These are phyloP conservation scores for Sechiopsis laciniata DNA, from an alignment of 306 rosid genomes.

Conservation along the genomic window DNA sequence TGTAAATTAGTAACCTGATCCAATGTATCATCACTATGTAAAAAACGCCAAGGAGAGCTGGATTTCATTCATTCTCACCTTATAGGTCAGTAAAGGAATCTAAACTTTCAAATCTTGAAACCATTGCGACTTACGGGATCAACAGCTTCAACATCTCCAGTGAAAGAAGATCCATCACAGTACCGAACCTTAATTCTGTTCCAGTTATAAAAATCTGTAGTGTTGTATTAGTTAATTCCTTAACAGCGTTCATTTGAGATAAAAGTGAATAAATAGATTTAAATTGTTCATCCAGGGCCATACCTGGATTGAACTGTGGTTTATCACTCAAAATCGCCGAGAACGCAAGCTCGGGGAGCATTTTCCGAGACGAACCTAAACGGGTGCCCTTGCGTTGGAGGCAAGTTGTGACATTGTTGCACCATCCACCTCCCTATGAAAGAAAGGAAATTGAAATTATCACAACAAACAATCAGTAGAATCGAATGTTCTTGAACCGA, in stretches of 20 bases:
- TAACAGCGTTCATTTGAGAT: too few relatives aligned
- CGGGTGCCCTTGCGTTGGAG: constrained; percentile 59
- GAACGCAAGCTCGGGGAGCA: constrained; percentile 57
- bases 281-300: not conserved
- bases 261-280: not conserved
- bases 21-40: constrained; percentile 13
- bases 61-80: constrained; percentile 14
- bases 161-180: constrained; percentile 90
- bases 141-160: constrained; percentile 77
- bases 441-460: not conserved
- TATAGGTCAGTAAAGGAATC: not conserved
- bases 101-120: not conserved
- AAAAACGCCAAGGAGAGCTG: constrained; percentile 12
- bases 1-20: constrained; percentile 66
- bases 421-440: constrained; percentile 95
- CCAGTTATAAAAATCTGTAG: constrained; percentile 82
- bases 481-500: not conserved
- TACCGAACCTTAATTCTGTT: constrained; percentile 79
- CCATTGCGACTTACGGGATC: constrained; percentile 54
- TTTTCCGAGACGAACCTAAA: constrained; percentile 71
- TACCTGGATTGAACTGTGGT: constrained; percentile 67
- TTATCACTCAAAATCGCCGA: constrained; percentile 62
- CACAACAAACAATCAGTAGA: not conserved
- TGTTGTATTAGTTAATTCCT: not conserved
- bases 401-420: constrained; percentile 81